A percentile compares a stretch with the other conserved stretches of the same genome.
Conservation (phyloP, 2,329 filamentous ascomycete species). For the Catunica adiposa region DNA sequence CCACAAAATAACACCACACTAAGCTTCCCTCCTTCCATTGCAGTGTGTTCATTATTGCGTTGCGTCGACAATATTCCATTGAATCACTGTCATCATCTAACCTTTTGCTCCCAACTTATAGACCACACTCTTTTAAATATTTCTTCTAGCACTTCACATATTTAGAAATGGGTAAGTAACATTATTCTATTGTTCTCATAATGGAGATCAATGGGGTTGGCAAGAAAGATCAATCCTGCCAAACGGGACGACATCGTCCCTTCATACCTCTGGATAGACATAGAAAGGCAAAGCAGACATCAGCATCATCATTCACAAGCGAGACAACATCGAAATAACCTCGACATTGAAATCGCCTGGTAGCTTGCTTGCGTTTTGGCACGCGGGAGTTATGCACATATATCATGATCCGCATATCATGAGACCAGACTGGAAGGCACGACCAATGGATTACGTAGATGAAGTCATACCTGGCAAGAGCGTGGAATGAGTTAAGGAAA, state of each 20-base stretch:
- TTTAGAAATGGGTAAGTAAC: slow-evolving; percentile 12
- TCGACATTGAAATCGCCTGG: too few relatives aligned
- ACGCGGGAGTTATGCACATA: too few relatives aligned
- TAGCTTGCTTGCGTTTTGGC: too few relatives aligned
- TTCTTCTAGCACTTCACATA: background rate
- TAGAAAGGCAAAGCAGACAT: too few relatives aligned
- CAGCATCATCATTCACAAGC: too few relatives aligned
- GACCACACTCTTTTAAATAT: slow-evolving; percentile 5
- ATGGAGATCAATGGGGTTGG: background rate
- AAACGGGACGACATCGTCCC: background rate
- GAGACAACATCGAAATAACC: too few relatives aligned
- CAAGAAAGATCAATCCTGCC: background rate
- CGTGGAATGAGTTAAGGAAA: background rate
- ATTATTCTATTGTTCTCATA: background rate
- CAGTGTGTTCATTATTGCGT: background rate
- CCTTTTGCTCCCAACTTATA: background rate
- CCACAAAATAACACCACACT: too few relatives aligned
- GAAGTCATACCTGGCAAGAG: background rate
- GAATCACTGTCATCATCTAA: background rate
- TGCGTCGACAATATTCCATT: background rate
- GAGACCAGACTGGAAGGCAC: background rate
- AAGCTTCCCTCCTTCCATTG: too few relatives aligned
- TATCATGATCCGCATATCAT: too few relatives aligned
- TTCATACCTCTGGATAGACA: too few relatives aligned
- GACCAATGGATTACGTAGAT: background rate